Conservation (phyloP, 1,284 basidiomycete genomes). For the Ceratobasidium papillatum region DNA sequence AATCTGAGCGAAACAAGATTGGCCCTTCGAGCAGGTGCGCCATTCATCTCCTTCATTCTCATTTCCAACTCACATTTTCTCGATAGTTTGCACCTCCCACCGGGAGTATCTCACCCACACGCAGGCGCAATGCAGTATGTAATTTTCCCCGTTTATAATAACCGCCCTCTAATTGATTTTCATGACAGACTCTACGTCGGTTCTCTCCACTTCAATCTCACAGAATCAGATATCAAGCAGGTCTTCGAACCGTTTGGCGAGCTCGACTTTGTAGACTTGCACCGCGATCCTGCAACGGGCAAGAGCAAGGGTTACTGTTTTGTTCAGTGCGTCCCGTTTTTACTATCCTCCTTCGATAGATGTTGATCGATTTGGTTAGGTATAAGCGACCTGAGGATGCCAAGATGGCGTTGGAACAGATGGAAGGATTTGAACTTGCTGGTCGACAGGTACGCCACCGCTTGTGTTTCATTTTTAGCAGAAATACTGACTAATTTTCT, state of each 20-base stretch:
- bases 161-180: constrained; percentile 46
- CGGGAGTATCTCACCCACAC: constrained; percentile 75
- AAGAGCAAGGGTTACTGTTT: constrained; percentile 98
- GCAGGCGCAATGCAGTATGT: constrained; percentile 77
- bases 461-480: constrained; percentile 42
- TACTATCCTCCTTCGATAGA: background rate
- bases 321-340: constrained; percentile 76
- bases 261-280: constrained; percentile 97
- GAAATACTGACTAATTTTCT: constrained; percentile 32
- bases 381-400: constrained; percentile 91
- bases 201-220: constrained; percentile 95
- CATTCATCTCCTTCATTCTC: constrained; percentile 56
- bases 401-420: constrained; percentile 94
- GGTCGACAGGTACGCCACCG: constrained; percentile 77
- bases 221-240: constrained; percentile 94
- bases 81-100: constrained; percentile 77
- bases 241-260: constrained; percentile 99
- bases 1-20: constrained; percentile 90
- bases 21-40: constrained; percentile 77
- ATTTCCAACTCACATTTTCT: constrained; percentile 40
- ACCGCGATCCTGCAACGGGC: constrained; percentile 90
- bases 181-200: constrained; percentile 91
- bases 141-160: constrained; percentile 40
- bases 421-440: constrained; percentile 98
- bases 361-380: constrained; percentile 54